A percentile compares a stretch with the other conserved stretches of the same genome.
phyloP scores from a whole-genome alignment of 495 filamentous ascomycete genomes.

The Symbiotaphrina buchneri region DNA sequence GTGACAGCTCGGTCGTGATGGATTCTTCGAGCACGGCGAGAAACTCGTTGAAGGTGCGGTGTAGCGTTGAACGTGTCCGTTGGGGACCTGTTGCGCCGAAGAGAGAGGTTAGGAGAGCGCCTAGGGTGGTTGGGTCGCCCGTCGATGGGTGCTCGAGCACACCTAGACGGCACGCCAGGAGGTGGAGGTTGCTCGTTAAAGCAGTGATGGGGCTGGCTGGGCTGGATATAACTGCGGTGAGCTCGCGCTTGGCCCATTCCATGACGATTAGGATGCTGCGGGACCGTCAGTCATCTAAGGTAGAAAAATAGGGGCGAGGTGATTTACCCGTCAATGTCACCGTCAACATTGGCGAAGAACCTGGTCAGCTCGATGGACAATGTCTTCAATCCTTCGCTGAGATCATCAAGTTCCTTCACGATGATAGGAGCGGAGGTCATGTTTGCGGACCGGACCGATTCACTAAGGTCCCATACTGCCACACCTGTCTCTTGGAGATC shows the following conservation, averaged over 20 bases:
- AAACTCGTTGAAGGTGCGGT: conserved; percentile 73
- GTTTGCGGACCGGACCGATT: conserved; percentile 69
- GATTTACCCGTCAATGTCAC: conserved; percentile 55
- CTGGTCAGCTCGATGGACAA: conserved; percentile 60
- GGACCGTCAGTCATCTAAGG: not conserved
- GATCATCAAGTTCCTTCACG: conserved; percentile 57
- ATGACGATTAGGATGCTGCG: conserved; percentile 69
- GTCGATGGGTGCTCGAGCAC: conserved; percentile 37
- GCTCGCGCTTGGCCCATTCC: conserved; percentile 81
- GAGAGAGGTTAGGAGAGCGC: conserved; percentile 37
- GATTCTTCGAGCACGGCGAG: conserved; percentile 70
- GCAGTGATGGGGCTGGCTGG: conserved; percentile 36
- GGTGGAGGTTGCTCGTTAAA: conserved; percentile 60
- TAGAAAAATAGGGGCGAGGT: not conserved
- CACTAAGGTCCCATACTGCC: conserved; percentile 79
- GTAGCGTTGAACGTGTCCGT: conserved; percentile 55
- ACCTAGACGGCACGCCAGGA: conserved; percentile 41
- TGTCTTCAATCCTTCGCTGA: conserved; percentile 62
- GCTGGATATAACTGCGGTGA: conserved; percentile 28
- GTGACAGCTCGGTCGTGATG: conserved; percentile 59
- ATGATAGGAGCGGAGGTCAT: conserved; percentile 76
- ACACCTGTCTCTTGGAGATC: conserved; percentile 75
- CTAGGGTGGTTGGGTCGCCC: conserved; percentile 41
- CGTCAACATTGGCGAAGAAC: conserved; percentile 82
- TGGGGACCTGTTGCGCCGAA: conserved; percentile 64